These are phyloP conservation scores for Conticribra guillardii DNA, from an alignment of 108 stramenopile genomes.

Conservation along the genomic window DNA sequence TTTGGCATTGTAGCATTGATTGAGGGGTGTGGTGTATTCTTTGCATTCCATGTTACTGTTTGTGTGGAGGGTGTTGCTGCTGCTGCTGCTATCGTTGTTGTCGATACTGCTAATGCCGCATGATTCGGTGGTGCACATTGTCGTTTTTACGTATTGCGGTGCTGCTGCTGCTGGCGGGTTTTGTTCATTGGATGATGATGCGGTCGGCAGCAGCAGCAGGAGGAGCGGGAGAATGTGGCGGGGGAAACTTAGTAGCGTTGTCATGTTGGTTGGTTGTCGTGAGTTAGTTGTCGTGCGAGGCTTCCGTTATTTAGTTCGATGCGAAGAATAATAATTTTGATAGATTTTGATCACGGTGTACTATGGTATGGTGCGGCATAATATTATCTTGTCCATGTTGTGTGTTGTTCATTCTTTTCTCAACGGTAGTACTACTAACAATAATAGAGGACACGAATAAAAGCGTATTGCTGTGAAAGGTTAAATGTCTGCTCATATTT, in stretches of 20 bases:
- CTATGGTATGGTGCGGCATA: too few relatives aligned
- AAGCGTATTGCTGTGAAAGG: too few relatives aligned
- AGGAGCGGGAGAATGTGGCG: neutral
- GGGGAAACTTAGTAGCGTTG: too few relatives aligned
- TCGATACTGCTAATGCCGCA: neutral
- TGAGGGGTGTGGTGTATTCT: conserved; percentile 45
- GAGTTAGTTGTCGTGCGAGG: neutral
- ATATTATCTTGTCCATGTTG: too few relatives aligned
- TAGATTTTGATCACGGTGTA: too few relatives aligned
- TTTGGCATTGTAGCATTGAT: conserved; percentile 54
- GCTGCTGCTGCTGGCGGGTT: neutral
- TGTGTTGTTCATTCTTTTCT: too few relatives aligned
- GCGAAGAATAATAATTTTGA: too few relatives aligned
- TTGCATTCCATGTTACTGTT: conserved; percentile 1
- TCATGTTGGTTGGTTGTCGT: neutral
- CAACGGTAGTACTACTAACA: too few relatives aligned
- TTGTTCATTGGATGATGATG: neutral
- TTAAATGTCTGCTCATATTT: too few relatives aligned
- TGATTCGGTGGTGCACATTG: conserved; percentile 5
- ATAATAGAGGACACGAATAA: too few relatives aligned
- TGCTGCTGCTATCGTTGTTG: neutral
- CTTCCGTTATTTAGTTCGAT: too few relatives aligned
- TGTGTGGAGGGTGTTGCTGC: neutral
- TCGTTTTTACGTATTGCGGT: conserved; percentile 6
- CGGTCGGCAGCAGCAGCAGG: too few relatives aligned